Evolutionary conservation across 2,329 filamentous ascomycete species (phyloP).

Genomic region (Fusarium sp.): DNA sequence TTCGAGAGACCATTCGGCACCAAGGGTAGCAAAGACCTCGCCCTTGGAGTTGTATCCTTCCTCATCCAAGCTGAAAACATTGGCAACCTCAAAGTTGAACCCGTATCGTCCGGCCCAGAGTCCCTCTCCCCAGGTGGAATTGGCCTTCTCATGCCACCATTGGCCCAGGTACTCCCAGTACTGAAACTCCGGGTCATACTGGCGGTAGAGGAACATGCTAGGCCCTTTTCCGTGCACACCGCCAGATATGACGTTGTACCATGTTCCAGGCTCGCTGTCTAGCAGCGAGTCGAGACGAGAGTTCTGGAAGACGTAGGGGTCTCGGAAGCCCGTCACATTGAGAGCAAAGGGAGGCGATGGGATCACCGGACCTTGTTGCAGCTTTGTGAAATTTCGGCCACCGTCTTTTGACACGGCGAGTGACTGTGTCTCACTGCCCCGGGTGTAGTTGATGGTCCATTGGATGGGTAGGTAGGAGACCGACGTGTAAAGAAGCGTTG

Average conservation of each 20-base stretch:
- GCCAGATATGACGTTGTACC: constrained; percentile 40
- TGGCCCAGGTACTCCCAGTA: constrained; percentile 43
- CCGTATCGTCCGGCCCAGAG: constrained; percentile 53
- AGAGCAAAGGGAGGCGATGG: constrained; percentile 35
- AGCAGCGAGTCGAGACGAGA: constrained; percentile 31
- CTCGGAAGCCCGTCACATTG: constrained; percentile 43
- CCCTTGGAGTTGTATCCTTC: constrained; percentile 55
- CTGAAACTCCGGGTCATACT: constrained; percentile 40
- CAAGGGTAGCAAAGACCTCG: constrained; percentile 55
- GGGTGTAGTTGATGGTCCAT: constrained; percentile 59
- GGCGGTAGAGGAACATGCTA: constrained; percentile 41
- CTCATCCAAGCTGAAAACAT: constrained; percentile 55
- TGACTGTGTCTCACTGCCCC: constrained; percentile 59
- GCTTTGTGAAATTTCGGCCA: constrained; percentile 41
- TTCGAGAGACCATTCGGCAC: constrained; percentile 57
- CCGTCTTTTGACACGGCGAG: constrained; percentile 57
- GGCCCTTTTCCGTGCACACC: constrained; percentile 39
- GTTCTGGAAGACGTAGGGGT: constrained; percentile 42
- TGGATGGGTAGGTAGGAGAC: constrained; percentile 59
- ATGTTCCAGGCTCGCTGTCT: constrained; percentile 32
- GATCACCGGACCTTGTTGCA: constrained; percentile 38
- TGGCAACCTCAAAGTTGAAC: constrained; percentile 61
- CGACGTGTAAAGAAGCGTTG: constrained; percentile 59
- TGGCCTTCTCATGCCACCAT: constrained; percentile 54
- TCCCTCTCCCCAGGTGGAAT: constrained; percentile 51